Evolutionary conservation across 306 rosid species (phyloP).

Genomic region (Vigna unguiculata): DNA sequence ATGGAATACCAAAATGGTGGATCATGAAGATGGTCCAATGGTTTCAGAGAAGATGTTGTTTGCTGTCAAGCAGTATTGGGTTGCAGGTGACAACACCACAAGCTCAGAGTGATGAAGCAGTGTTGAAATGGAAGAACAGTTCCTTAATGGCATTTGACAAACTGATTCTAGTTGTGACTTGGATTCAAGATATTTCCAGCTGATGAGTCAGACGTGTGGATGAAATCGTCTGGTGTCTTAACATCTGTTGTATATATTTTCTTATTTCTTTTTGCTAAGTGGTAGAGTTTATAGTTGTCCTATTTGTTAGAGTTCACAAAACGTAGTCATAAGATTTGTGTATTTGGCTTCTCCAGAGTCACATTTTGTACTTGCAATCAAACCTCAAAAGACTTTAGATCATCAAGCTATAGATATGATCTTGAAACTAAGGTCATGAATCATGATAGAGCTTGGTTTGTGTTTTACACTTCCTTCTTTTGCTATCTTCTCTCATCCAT

Average conservation of each 20-base stretch:
- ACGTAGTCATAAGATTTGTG: conserved; percentile 22
- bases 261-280: conserved; percentile 31
- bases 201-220: conserved; percentile 30
- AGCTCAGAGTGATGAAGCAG: conserved; percentile 46
- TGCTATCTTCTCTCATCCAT: background rate
- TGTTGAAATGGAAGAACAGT: conserved; percentile 23
- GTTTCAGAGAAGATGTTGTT: conserved; percentile 68
- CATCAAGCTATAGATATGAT: conserved; percentile 19
- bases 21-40: conserved; percentile 87
- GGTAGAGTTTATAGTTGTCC: conserved; percentile 41
- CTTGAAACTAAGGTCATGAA: conserved; percentile 6
- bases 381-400: background rate
- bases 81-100: conserved; percentile 61
- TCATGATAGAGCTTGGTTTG: conserved; percentile 22
- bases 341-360: conserved; percentile 6
- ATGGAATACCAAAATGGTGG: conserved; percentile 76
- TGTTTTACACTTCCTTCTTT: conserved; percentile 25
- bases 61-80: conserved; percentile 89
- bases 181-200: conserved; percentile 18
- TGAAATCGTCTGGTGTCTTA: conserved; percentile 32
- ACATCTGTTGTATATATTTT: conserved; percentile 18
- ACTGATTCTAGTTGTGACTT: conserved; percentile 24
- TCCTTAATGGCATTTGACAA: conserved; percentile 18
- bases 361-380: background rate
- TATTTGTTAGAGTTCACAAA: conserved; percentile 37